Base-by-base conservation (phyloP, 2,329 filamentous ascomycete species). In the Exophiala bonariae region DNA sequence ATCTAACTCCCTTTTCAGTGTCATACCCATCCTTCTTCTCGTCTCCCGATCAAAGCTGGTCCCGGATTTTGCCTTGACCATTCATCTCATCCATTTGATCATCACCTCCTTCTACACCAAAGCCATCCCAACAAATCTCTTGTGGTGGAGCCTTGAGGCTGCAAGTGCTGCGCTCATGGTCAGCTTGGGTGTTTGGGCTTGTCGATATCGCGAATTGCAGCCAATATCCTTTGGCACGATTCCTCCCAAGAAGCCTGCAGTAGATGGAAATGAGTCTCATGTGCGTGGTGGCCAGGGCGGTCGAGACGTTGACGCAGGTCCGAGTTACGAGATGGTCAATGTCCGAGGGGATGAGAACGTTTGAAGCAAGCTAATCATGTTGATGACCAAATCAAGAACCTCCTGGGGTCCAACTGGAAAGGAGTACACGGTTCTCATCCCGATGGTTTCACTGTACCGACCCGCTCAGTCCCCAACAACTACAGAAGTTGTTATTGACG, bases 31-130 rank as follows among this genome's bases (percentile, higher is more conserved):
- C 48, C 82, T 96, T 41, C 71, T 92, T 44, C 75, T 97, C 48
- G 82, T 99, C 58, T 84, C 86, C 16, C 89, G 93, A 53, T 93
- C 87, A 38, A 97, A 97, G 68, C 86, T 97, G 51, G 87, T 97
- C 41, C 89, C 89, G 58, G 93, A 99, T 70, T 99, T 97, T 66
- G 88, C 89, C 23, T 74, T 96, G 18, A 96, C 92, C 2, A 80
- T 96, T 14, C 89, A 95, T 71, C 80, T 87, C 65, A 74, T 96
- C 33, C 88, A 96, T 66, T 79, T 96, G 43, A 55, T 93, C 60
- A 68, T 89, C 60, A 87, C 88, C 20, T 85, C 83, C 16, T 66
- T 96, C 26, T 96, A 95, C 69, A 85, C 87, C 3, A 82, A 83
- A 61, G 78, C 81, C 8, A 65, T 97, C 20, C 93, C 93, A 1